Base-by-base conservation (phyloP, 768 basidiomycete species). In the Amanita phalloides region DNA sequence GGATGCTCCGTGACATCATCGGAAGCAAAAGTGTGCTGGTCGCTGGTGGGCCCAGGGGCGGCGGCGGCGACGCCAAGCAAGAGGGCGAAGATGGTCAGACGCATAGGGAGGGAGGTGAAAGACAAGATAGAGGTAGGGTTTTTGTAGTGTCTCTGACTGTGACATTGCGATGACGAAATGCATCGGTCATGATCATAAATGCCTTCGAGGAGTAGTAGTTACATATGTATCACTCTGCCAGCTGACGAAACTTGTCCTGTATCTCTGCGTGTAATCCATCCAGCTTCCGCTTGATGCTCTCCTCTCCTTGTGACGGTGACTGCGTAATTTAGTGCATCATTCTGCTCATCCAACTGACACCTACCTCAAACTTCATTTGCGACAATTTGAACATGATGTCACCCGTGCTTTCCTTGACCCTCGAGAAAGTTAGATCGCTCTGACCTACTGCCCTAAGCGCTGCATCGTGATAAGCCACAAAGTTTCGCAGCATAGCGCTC, bases 301-400 rank as follows among this genome's bases (percentile, higher is more conserved):
- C 89, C 68, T 93, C 77, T 36, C 92, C 91, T 71, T 92, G 85
- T 6, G 91, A 90, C 14, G 96, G 96, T 21, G 86, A 88, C 89
- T 94, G 61, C 17, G 60, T 28, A 30, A 30, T 43, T 51, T 49
- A 54, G 44, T 43, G 45, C 28, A 10, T 58, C 45, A 6, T 38
- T 45, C 25, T 33, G 25, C 41, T 13, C 35, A 14, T 49, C 21
- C 48, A 37, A 17, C 42, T 41, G 43, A 45, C 25, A 28, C 80
- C 45, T 60, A 91, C 92, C 83, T 96, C 92, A 63, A 96, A 97
- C 67, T 97, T 98, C 92, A 95, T 94, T 68, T 98, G 94, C 43
- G 92, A 95, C n/a, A 99, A 81, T 67, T 93, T 91, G 75, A 86
- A 98, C 79, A 93, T 88, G 55, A 96, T 68, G 61, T 99, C 96